Evolutionary conservation across 2,329 filamentous ascomycete species (phyloP), one percentile per base, ranked within the genome.

Genomic region (Fusarium pseudograminearum): DNA sequence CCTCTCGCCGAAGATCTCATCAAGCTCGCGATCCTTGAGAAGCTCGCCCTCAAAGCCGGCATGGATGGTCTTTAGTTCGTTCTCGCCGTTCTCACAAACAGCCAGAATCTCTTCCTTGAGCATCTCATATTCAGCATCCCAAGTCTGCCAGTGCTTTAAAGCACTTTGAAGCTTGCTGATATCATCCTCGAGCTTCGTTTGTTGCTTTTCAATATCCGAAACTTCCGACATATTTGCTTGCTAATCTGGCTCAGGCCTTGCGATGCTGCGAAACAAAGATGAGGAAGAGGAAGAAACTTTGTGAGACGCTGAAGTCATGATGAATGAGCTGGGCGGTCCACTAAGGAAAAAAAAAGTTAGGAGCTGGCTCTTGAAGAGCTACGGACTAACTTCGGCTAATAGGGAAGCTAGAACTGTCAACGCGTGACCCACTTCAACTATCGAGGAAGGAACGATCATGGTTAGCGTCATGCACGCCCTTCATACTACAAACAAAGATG

Each of bases 91-190:
- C 52, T 83, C 80, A 42, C 84, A 78, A 28, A 90, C 77, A 6
- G 82, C 83, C 54, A 88, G 81, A 31, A 98, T 87, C 74, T 97
- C 93, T 77, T 97, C 93, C 77, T 92, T 94, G 66, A 98, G 85
- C 26, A 90, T 89, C 77, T 97, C 93, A 79, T 98, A 98, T 78
- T 98, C 95, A 48, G 92, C 89, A 78, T 97, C 94, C 88, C 93
- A 97, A 57, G 90, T 90, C 69, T 93, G 91, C 95, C 95, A 99
- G 81, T 97, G 91, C 67, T 90, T 89, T 55, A 98, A 85, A 9
- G 92, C 90, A 74, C 91, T 89, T 57, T 88, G 88, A 22, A 98
- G 86, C 77, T 93, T 74, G 30, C 70, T 67, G 47, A 97, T 86
- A 69, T 91, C 93, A 38, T 89, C 86, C 78, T 97, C 93, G 10